Evolutionary conservation across 2,329 filamentous ascomycete species (phyloP), one percentile per base, ranked within the genome.

Genomic region (Exophiala bonariae): DNA sequence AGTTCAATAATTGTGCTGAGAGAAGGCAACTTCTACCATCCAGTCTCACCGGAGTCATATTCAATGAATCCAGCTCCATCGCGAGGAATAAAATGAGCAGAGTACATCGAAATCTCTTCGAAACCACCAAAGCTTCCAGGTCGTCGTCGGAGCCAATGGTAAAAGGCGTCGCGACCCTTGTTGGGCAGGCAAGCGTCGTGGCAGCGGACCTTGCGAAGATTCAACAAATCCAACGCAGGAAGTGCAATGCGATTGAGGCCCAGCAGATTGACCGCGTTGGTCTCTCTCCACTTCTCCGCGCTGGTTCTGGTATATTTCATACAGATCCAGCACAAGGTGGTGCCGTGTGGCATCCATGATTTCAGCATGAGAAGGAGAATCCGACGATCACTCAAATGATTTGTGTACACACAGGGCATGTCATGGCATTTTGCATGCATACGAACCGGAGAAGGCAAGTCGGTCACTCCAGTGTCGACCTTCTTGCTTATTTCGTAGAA

Each of bases 361-460:
- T 97, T 69, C 92, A 99, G 68, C 77, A 76, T 49, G 89, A 96
- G 69, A 96, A 99, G 69, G 92, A 97, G 70, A 88, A 92, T 42
- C 92, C 99, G 66, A 67, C 97, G 61, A 84, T 83, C 63, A 81
- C 87, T 53, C 96, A 97, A 66, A 97, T 99, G 93, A 91, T 96
- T 73, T 71, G 86, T 71, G 19, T 49, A 50, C 3, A 9, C 4
- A 26, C 40, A 49, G 9, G 39, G 33, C 7, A 14, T 1, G 2
- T 3, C 3, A 7, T 8, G 6, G 26, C 41, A 44, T 5, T 30
- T 32, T 20, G 2, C 3, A 34, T 49, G 46, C n/a, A 33, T 44
- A n/a, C 22, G 33, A 3, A 43, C 39, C 4, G 41, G 20, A 5
- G 16, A 9, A 11, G 31, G 19, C 11, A 28, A 20, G 18, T 42